phyloP scores from a whole-genome alignment of 2,329 filamentous ascomycete genomes.

The Magnaporthiopsis incrustans region DNA sequence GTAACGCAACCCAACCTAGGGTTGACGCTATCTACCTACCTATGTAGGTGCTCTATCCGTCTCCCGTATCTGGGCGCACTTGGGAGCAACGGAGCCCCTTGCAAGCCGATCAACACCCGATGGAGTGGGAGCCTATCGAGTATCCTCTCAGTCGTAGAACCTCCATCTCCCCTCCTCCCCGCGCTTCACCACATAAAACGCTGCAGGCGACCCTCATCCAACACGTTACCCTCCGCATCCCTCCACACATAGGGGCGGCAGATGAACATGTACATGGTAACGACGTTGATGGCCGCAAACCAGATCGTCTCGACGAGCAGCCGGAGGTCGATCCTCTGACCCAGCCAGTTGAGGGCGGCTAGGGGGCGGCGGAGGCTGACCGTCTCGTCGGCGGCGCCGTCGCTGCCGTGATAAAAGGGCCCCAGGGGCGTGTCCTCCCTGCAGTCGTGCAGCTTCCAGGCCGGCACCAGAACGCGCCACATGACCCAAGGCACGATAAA shows the following conservation, averaged over 20 bases:
- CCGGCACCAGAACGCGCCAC: constrained; percentile 74
- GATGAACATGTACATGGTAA: constrained; percentile 66
- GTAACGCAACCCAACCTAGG: too few relatives aligned
- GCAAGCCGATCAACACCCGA: too few relatives aligned
- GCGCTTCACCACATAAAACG: constrained; percentile 70
- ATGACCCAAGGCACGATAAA: constrained; percentile 94
- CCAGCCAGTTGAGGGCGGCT: constrained; percentile 6
- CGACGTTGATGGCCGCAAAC: constrained; percentile 57
- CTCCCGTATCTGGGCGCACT: too few relatives aligned
- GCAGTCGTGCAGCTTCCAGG: constrained; percentile 23
- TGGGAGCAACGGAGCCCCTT: too few relatives aligned
- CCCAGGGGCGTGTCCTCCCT: neutral
- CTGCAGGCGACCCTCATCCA: constrained; percentile 53
- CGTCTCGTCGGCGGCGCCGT: neutral
- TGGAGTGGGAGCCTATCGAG: too few relatives aligned
- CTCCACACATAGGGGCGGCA: constrained; percentile 60
- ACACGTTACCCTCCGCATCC: constrained; percentile 38
- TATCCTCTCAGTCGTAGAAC: neutral
- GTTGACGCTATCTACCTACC: too few relatives aligned
- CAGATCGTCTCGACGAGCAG: constrained; percentile 57
- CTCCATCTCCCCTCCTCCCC: neutral
- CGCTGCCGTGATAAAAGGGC: neutral
- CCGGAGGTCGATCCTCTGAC: constrained; percentile 33
- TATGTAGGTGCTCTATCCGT: too few relatives aligned
- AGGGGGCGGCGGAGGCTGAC: neutral